A percentile compares a stretch with the other conserved stretches of the same genome.
Evolutionary conservation across 495 filamentous ascomycete genomes (phyloP).

Genomic region (Aspergillus cavernicola): DNA sequence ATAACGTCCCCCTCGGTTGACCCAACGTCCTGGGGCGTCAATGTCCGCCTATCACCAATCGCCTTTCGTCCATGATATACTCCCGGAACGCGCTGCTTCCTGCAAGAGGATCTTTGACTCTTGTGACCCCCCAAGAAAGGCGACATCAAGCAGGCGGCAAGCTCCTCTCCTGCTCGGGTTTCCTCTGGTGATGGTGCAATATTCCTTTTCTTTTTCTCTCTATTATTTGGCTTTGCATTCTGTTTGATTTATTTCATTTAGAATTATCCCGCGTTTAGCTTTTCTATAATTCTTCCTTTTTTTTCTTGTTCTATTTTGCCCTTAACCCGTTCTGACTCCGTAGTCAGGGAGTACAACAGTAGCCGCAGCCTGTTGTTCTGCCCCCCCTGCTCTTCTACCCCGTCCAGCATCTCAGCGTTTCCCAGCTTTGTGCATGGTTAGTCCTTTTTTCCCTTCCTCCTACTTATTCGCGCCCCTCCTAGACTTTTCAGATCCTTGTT

Average conservation of each 20-base stretch:
- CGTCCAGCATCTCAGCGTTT: conserved; percentile 14
- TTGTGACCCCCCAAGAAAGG: conserved; percentile 8
- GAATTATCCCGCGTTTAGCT: conserved; percentile 1
- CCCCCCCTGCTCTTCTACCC: conserved; percentile 15
- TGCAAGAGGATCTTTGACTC: conserved; percentile 14
- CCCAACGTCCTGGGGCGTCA: conserved; percentile 29
- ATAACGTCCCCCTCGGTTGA: conserved; percentile 18
- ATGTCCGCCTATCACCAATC: conserved; percentile 25
- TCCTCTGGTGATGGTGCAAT: conserved; percentile 1
- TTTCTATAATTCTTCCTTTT: conserved; percentile 9
- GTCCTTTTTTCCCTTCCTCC: conserved; percentile 8
- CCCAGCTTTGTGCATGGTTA: conserved; percentile 22
- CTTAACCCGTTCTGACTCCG: conserved; percentile 10
- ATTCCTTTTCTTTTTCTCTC: conserved; percentile 1
- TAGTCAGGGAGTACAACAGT: conserved; percentile 25
- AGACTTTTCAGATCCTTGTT: conserved; percentile 13
- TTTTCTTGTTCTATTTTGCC: not conserved
- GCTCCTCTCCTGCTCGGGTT: not conserved
- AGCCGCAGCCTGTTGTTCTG: conserved; percentile 22
- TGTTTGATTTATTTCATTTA: conserved; percentile 5
- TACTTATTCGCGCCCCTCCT: conserved; percentile 16
- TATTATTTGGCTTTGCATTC: not conserved
- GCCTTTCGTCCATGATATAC: conserved; percentile 11
- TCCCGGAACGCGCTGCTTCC: conserved; percentile 15
- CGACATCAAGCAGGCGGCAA: conserved; percentile 15